Evolutionary conservation across 768 basidiomycete species (phyloP), one percentile per base, ranked within the genome.

Genomic region (Chlorophyllum brunneum): DNA sequence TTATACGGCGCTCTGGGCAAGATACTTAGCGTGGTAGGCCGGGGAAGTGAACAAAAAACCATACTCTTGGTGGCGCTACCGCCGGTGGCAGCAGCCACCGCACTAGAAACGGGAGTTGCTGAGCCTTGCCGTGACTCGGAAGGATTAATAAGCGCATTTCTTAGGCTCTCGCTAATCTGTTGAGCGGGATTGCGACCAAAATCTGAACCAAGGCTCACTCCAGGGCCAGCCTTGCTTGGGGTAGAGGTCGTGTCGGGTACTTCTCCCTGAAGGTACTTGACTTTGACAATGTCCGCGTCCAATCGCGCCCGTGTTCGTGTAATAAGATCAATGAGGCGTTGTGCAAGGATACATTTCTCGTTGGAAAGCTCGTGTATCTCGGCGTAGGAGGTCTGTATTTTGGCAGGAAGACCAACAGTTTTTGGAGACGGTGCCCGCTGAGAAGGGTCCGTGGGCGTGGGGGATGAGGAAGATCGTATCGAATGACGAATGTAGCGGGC

Each of bases 401-500:
- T 75, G 8, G 65, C 67, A 15, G 77, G 74, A 37, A 76, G 59
- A 11, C 62, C 59, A 16, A 57, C 59, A 36, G 68, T 66, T 59
- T 71, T 74, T 3, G 70, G 69, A 4, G 71, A 71, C 5, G 72
- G 67, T 2, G 70, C 65, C 13, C 68, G 66, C 31, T 70, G 59
- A 26, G 62, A 60, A 13, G 66, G 60, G 10, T 61, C 61, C 13
- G 58, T 49, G 1, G 63, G 59, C 10, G 61, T 55, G 18, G 63
- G 55, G 44, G 51, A 41, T 15, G 63, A 48, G 33, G 65, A 62
- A 7, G 65, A 60, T 8, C 71, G 70, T 30, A 77, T 61, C 5
- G 73, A 68, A 58, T 75, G 73, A 23, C 76, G 75, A 52, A 81
- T 76, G 62, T 80, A 81, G 57, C 70, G 70, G 5, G 73, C 64